Evolutionary conservation across 176 grass and related monocot species (phyloP), one percentile per base, ranked within the genome.

Genomic region (Phragmites australis): DNA sequence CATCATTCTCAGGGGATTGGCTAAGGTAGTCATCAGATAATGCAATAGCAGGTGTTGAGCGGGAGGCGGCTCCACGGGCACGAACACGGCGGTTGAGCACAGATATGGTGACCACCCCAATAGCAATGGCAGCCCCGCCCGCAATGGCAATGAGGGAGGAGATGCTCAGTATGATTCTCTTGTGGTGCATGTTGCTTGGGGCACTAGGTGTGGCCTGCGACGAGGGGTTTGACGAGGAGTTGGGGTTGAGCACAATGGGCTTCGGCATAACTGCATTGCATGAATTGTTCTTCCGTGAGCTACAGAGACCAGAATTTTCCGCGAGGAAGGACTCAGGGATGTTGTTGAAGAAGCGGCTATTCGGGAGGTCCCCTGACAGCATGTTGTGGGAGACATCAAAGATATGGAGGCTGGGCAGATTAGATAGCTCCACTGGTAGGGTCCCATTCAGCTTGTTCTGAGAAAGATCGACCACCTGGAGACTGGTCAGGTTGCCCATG

Each of bases 131-230:
- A 9, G 75, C 85, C 0, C 86, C 92, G 2, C 91, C 96, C 0
- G 90, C 92, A 44, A 99, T 99, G 59, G 96, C 92, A 49, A 99
- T 85, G 46, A 99, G 88, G 52, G 87, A 88, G 34, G 96, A 99
- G 42, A 99, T 94, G 82, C 96, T 99, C 55, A 99, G 56, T 75
- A 99, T 94, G 62, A 97, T 93, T 70, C 91, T 98, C 88, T 93
- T 99, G 68, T 99, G 96, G 56, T 87, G 90, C 64, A 62, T 81
- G 48, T 52, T 86, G 62, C 83, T 82, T 54, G 86, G 70, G 29
- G 75, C 51, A 18, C 64, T 68, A 0, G 78, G 46, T 48, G 93
- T 11, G 37, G 69, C 46, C 72, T 78, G 86, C 0, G 88, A 85
- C 39, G 77, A 87, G 52, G 88, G 87, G 55, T 87, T 79, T 12